These are phyloP conservation scores for Aspergillus sp. DNA, from an alignment of 2,329 filamentous ascomycete species.

Conservation along the genomic window DNA sequence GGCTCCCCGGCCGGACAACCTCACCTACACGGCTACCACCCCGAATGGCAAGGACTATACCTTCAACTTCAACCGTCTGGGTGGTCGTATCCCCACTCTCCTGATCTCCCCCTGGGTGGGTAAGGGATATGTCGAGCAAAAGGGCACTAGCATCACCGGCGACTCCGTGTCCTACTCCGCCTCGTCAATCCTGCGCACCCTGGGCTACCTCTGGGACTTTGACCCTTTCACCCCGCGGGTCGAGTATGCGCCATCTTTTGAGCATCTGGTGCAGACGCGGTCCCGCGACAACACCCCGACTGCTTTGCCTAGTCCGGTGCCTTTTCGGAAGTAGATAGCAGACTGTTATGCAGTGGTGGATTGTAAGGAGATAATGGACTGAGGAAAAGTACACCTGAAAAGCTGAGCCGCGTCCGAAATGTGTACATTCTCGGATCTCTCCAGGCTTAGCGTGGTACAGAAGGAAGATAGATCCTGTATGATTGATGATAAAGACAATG, in stretches of 20 bases:
- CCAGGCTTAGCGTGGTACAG: no score
- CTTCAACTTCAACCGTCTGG: constrained; percentile 32
- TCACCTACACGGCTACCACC: constrained; percentile 36
- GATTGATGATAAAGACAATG: no score
- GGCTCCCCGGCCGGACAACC: constrained; percentile 35
- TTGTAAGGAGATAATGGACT: no score
- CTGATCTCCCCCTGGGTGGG: constrained; percentile 34
- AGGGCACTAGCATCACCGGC: constrained; percentile 27
- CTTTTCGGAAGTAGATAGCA: constrained; percentile 11
- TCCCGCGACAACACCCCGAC: constrained; percentile 26
- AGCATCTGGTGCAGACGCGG: constrained; percentile 28
- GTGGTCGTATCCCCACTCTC: constrained; percentile 33
- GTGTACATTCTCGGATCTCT: no score
- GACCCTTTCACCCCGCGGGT: constrained; percentile 35
- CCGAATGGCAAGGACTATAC: constrained; percentile 30
- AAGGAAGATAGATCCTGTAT: no score
- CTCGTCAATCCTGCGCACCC: constrained; percentile 31
- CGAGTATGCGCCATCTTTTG: constrained; percentile 29
- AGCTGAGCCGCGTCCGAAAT: no score
- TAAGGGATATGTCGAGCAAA: constrained; percentile 35
- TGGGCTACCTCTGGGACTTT: constrained; percentile 40
- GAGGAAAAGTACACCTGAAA: no score
- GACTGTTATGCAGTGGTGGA: no score
- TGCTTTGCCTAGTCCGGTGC: constrained; percentile 20
- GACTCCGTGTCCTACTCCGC: constrained; percentile 30